phyloP scores from a whole-genome alignment of 495 filamentous ascomycete genomes.

The Geoglossum glabrum region DNA sequence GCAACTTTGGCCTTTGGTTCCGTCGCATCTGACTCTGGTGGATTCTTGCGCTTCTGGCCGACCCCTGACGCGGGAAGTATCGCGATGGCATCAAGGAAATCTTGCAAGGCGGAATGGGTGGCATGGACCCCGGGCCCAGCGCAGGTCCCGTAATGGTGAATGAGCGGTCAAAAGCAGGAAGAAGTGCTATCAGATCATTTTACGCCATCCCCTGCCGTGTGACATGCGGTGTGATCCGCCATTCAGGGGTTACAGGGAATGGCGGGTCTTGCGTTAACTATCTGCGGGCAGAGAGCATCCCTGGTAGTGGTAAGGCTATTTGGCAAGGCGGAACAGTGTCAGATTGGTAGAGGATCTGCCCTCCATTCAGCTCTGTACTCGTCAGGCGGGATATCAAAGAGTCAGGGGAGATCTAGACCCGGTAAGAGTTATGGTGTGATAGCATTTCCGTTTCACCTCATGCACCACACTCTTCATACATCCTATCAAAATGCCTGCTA shows the following conservation, averaged over 20 bases:
- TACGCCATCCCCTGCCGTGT: background rate
- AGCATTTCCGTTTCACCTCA: slow-evolving; percentile 1
- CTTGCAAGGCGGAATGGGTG: background rate
- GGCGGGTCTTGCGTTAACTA: background rate
- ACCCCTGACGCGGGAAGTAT: background rate
- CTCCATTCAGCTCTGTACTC: background rate
- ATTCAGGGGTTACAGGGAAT: background rate
- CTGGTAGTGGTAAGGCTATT: background rate
- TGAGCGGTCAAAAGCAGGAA: background rate
- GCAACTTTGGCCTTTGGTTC: slow-evolving; percentile 3
- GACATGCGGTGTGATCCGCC: background rate
- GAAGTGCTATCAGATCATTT: background rate
- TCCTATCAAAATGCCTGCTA: background rate
- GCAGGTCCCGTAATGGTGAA: background rate
- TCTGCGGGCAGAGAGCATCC: background rate
- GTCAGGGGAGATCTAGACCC: background rate
- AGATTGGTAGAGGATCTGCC: background rate
- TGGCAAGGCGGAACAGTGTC: background rate
- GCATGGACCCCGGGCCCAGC: background rate
- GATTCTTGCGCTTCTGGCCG: slow-evolving; percentile 7
- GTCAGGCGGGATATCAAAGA: background rate
- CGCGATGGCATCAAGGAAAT: background rate
- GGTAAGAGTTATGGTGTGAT: background rate
- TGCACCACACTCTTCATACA: background rate
- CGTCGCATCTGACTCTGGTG: slow-evolving; percentile 6